phyloP scores from a whole-genome alignment of 2,329 filamentous ascomycete genomes.

The Diaporthe humulicola region DNA sequence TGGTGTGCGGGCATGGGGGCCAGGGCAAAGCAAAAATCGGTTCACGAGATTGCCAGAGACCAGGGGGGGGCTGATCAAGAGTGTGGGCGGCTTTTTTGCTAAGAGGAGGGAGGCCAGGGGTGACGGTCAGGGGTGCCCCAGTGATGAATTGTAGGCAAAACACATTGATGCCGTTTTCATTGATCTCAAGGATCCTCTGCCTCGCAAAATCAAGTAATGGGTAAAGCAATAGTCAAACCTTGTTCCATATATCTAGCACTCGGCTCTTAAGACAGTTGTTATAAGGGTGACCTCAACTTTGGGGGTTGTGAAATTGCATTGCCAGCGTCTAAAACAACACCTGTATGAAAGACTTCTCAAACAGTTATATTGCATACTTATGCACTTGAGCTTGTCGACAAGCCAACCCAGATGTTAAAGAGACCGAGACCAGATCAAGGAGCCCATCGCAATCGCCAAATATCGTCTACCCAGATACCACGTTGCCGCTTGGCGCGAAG shows the following conservation, averaged over 20 bases:
- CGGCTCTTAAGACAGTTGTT: conserved; percentile 19
- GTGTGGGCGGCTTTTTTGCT: conserved; percentile 38
- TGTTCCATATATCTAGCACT: conserved; percentile 26
- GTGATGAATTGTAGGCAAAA: conserved; percentile 33
- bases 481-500: conserved; percentile 30
- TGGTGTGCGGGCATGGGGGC: conserved; percentile 52
- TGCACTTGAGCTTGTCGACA: conserved; percentile 19
- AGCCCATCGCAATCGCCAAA: conserved; percentile 1
- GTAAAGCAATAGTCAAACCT: conserved; percentile 34
- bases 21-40: conserved; percentile 53
- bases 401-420: conserved; percentile 12
- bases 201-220: conserved; percentile 31
- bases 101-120: conserved; percentile 37
- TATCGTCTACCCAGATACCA: conserved; percentile 1
- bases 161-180: conserved; percentile 32
- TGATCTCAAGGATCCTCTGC: conserved; percentile 30
- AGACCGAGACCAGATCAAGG: conserved; percentile 9
- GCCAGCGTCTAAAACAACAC: conserved; percentile 19
- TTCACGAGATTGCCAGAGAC: conserved; percentile 62
- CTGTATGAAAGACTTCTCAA: conserved; percentile 32
- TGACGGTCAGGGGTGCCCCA: conserved; percentile 35
- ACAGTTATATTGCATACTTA: conserved; percentile 35
- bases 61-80: conserved; percentile 45
- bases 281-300: conserved; percentile 23
- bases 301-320: conserved; percentile 27